Evolutionary conservation across 2,329 filamentous ascomycete genomes (phyloP).

Genomic region (Fusarium musae): DNA sequence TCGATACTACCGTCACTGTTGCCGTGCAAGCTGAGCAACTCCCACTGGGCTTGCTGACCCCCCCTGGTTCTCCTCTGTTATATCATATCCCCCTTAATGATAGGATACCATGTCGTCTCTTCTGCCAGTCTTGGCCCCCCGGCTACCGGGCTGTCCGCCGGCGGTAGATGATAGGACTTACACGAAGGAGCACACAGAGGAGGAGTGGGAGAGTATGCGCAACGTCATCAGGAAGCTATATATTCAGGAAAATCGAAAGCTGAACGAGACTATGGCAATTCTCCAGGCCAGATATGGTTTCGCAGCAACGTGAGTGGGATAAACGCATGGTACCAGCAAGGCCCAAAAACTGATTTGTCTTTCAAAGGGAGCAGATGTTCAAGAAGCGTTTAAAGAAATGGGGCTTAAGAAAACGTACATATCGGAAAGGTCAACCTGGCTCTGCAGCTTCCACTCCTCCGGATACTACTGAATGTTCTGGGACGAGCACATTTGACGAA

Average conservation of each 20-base stretch:
- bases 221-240: constrained; percentile 50
- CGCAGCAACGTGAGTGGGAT: constrained; percentile 50
- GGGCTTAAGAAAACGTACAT: constrained; percentile 51
- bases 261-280: constrained; percentile 52
- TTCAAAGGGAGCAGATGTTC: constrained; percentile 52
- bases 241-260: constrained; percentile 50
- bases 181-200: constrained; percentile 51
- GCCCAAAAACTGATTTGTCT: constrained; percentile 23
- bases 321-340: not conserved
- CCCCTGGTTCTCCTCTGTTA: not conserved
- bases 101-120: constrained; percentile 40
- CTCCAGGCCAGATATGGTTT: constrained; percentile 50
- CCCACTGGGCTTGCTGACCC: not conserved
- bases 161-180: constrained; percentile 41
- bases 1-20: not conserved
- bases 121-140: constrained; percentile 50
- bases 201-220: constrained; percentile 50
- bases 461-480: constrained; percentile 23
- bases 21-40: constrained; percentile 21
- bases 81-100: constrained; percentile 25
- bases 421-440: constrained; percentile 45
- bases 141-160: constrained; percentile 46
- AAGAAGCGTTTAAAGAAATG: constrained; percentile 54
- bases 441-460: constrained; percentile 39
- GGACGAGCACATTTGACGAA: constrained; percentile 23